Evolutionary conservation across 2,329 filamentous ascomycete species (phyloP), one percentile per base, ranked within the genome.

Genomic region (Dryadomyces quercus-mongolicae): DNA sequence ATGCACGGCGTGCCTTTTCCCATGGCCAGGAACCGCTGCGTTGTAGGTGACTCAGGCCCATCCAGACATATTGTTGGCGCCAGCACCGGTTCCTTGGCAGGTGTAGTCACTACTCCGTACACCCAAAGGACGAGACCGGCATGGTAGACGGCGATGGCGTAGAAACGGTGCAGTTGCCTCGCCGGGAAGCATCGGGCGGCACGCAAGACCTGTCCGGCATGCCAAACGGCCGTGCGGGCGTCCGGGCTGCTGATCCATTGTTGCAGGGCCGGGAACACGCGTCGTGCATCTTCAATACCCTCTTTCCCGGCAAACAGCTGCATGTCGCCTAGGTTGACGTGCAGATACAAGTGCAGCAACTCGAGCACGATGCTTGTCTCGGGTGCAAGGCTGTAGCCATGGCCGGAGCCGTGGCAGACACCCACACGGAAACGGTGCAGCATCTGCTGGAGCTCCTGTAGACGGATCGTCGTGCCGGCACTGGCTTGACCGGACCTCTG

Each of bases 91-190:
- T 7, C n/a, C 10, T 21, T 49, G 25, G 15, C 42, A 20, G 10
- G 36, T 9, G 43, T 46, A 5, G 49, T 31, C 4, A 83, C 71
- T 0, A 87, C 77, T 0, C 83, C 82, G 59, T 84, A 86, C 0
- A 78, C 77, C 86, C 86, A 89, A 44, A 88, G 69, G 0, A 80
- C 78, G 5, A 89, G 70, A 13, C 77, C 75, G 4, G 82, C 83
- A 62, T 88, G 84, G 62, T 87, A 85, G 0, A 87, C 75, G 0
- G 78, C 81, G 7, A 88, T 78, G 0, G 84, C 82, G 57, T 81
- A 78, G 63, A 88, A 87, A 58, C 84, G 81, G 46, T 80, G 77
- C 3, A 87, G 65, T 12, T 76, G 71, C 0, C 74, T 72, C 1
- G 69, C 64, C 0, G 79, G 74, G 44, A 61, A 60, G 2, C 20